Evolutionary conservation across 2,329 filamentous ascomycete genomes (phyloP).

Genomic region (Phaeomoniella chlamydospora): DNA sequence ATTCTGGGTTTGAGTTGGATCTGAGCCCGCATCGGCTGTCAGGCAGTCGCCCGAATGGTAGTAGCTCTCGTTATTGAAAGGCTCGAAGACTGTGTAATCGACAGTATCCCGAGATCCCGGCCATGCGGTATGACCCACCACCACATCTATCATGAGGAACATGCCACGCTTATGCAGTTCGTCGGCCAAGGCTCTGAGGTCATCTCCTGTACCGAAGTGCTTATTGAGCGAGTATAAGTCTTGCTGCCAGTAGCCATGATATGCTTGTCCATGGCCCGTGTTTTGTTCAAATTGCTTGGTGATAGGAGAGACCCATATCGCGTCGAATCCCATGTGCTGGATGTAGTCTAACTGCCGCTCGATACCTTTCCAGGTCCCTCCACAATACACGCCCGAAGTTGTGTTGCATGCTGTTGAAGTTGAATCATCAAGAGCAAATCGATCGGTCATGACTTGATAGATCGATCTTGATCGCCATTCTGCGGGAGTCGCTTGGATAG

Average conservation of each 20-base stretch:
- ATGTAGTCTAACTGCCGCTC: slow-evolving; percentile 36
- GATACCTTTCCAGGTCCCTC: slow-evolving; percentile 35
- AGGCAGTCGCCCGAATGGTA: slow-evolving; percentile 25
- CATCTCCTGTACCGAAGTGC: slow-evolving; percentile 32
- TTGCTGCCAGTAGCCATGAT: slow-evolving; percentile 36
- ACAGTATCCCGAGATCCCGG: slow-evolving; percentile 12
- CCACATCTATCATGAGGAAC: slow-evolving; percentile 39
- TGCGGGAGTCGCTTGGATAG: slow-evolving; percentile 10
- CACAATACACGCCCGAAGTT: slow-evolving; percentile 26
- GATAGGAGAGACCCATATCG: slow-evolving; percentile 30
- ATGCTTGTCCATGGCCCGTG: slow-evolving; percentile 27
- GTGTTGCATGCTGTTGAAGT: slow-evolving; percentile 17
- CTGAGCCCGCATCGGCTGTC: slow-evolving; percentile 13
- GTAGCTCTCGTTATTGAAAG: slow-evolving; percentile 16
- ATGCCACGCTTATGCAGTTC: slow-evolving; percentile 31
- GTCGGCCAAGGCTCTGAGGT: slow-evolving; percentile 29
- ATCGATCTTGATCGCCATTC: slow-evolving; percentile 27
- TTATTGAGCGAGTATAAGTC: slow-evolving; percentile 33
- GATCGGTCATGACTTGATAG: slow-evolving; percentile 32
- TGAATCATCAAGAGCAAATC: slow-evolving; percentile 25
- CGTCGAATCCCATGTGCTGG: slow-evolving; percentile 33
- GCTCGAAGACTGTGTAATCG: slow-evolving; percentile 12
- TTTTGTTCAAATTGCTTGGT: slow-evolving; percentile 21
- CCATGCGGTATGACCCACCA: slow-evolving; percentile 32
- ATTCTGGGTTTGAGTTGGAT: slow-evolving; percentile 19